Percentiles rank a stretch among this genome's conserved stretches.
Conservation (phyloP, 1,284 basidiomycete species). For the Apiotrichum laibachii region DNA sequence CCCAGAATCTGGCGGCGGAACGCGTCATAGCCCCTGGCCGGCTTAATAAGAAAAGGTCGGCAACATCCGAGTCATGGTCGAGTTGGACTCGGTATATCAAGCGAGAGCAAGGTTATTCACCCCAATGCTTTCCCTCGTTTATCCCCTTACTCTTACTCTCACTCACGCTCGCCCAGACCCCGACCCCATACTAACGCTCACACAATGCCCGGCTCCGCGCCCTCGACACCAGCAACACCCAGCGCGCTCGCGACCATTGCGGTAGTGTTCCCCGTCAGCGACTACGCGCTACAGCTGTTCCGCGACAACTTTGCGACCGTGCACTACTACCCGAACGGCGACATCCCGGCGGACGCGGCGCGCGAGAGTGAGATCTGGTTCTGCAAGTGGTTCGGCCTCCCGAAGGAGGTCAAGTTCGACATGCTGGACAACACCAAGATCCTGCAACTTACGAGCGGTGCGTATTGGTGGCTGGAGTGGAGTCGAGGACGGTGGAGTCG, state of each 20-base stretch:
- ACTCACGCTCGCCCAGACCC: no score
- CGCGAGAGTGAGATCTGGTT: constrained; percentile 36
- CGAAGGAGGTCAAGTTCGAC: constrained; percentile 22
- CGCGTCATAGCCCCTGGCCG: neutral
- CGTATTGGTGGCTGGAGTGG: constrained; percentile 10
- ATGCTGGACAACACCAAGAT: constrained; percentile 29
- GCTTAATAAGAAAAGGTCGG: neutral
- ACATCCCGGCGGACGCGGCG: constrained; percentile 26
- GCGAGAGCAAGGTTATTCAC: neutral
- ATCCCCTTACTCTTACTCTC: neutral
- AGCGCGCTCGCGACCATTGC: constrained; percentile 8
- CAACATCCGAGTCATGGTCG: neutral
- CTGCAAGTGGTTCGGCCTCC: constrained; percentile 25
- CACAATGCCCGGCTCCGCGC: no score
- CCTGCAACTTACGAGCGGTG: constrained; percentile 43
- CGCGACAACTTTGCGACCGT: constrained; percentile 32
- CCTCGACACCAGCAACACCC: neutral
- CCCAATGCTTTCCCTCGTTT: neutral
- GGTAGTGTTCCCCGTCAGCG: constrained; percentile 21
- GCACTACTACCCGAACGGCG: constrained; percentile 30
- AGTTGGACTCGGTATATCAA: no score
- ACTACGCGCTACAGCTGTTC: constrained; percentile 26
- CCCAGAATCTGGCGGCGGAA: no score
- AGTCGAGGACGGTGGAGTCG: neutral
- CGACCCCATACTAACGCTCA: no score